These are phyloP conservation scores for Aschersonia sp. DNA, from an alignment of 2,329 filamentous ascomycete species.

Conservation along the genomic window DNA sequence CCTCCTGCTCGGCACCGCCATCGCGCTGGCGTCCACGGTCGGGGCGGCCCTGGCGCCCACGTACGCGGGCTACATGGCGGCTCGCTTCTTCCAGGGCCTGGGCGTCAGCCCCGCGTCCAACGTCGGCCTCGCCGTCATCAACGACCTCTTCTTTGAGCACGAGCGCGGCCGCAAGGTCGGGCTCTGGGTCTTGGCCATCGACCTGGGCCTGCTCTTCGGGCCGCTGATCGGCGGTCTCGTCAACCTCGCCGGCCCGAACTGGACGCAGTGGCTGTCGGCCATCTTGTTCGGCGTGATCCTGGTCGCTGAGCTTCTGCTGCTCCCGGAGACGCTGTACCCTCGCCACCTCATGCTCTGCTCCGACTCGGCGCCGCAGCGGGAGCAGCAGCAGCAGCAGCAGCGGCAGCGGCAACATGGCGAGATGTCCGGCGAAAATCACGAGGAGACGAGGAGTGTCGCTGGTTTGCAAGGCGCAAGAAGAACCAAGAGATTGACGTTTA, in stretches of 20 bases:
- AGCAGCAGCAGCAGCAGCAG: no score
- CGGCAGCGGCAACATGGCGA: no score
- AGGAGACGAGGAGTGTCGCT: neutral
- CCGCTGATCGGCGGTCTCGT: slow-evolving; percentile 13
- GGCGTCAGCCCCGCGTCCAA: slow-evolving; percentile 38
- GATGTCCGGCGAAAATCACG: no score
- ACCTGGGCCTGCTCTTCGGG: slow-evolving; percentile 36
- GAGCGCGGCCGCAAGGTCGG: slow-evolving; percentile 33
- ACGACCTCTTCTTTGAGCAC: slow-evolving; percentile 41
- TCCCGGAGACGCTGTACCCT: slow-evolving; percentile 43
- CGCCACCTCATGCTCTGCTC: slow-evolving; percentile 28
- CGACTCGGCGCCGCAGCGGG: no score
- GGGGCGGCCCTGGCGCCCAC: slow-evolving; percentile 17
- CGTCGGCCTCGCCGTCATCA: slow-evolving; percentile 38
- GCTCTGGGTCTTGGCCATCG: slow-evolving; percentile 41
- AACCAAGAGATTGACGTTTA: slow-evolving; percentile 26
- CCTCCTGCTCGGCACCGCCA: slow-evolving; percentile 13
- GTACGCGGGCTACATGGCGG: slow-evolving; percentile 39
- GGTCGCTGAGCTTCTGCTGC: slow-evolving; percentile 28
- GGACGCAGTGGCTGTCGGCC: slow-evolving; percentile 40
- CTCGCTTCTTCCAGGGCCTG: slow-evolving; percentile 42
- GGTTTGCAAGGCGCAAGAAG: slow-evolving; percentile 6
- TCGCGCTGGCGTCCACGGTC: slow-evolving; percentile 17
- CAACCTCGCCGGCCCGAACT: slow-evolving; percentile 22
- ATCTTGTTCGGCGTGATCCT: slow-evolving; percentile 35